Percentiles rank a stretch among this genome's conserved stretches.
These are phyloP conservation scores for Hyaloscypha variabilis DNA, from an alignment of 495 filamentous ascomycete species.

Conservation along the genomic window DNA sequence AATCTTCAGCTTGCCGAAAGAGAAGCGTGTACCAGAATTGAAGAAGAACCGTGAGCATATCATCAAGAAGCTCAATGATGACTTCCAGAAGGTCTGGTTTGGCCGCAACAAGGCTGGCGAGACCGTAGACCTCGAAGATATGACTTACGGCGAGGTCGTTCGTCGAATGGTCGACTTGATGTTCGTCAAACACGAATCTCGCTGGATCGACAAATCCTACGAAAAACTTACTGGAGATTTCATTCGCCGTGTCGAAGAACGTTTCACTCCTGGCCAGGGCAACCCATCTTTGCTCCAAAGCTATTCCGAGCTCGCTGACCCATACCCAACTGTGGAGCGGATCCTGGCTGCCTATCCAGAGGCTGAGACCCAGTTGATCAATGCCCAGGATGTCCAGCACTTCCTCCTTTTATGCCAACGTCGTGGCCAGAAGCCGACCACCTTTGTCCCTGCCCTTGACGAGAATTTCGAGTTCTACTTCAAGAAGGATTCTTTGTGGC, in stretches of 20 bases:
- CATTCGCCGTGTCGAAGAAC: constrained; percentile 93
- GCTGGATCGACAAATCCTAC: constrained; percentile 93
- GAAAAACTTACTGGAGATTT: constrained; percentile 86
- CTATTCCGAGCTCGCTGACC: constrained; percentile 84
- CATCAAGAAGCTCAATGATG: constrained; percentile 95
- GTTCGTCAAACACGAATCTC: constrained; percentile 89
- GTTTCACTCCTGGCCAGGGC: constrained; percentile 71
- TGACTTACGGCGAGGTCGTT: constrained; percentile 94
- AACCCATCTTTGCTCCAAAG: constrained; percentile 80
- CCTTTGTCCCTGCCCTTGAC: constrained; percentile 91
- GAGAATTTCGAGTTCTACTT: constrained; percentile 98
- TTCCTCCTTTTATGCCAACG: constrained; percentile 93
- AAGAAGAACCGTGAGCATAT: constrained; percentile 93
- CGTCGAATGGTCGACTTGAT: constrained; percentile 94
- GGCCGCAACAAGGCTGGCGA: constrained; percentile 82
- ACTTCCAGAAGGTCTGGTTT: constrained; percentile 99
- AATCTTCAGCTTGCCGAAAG: constrained; percentile 95
- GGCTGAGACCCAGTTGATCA: constrained; percentile 88
- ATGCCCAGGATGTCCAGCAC: constrained; percentile 94
- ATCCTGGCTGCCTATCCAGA: constrained; percentile 85
- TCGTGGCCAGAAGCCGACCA: constrained; percentile 92
- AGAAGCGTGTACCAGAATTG: constrained; percentile 87
- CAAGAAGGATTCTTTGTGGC: constrained; percentile 99
- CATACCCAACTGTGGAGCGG: constrained; percentile 72
- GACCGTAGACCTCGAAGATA: constrained; percentile 93